Evolutionary conservation across 2,329 filamentous ascomycete species (phyloP).

Genomic region (Penicillium hordei): DNA sequence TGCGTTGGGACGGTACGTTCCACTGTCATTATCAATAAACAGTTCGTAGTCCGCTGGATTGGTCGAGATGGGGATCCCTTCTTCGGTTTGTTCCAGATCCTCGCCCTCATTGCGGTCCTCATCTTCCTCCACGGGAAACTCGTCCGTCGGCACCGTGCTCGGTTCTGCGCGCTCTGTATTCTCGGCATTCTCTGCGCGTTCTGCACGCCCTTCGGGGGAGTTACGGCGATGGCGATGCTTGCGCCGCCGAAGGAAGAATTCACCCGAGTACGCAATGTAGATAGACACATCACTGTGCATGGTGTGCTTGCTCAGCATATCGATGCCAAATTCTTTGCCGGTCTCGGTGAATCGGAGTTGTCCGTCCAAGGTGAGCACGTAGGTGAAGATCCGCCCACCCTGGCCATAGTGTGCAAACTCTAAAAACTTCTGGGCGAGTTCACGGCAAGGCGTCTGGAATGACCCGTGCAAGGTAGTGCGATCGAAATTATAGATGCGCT

Average conservation of each 20-base stretch:
- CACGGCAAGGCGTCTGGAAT: slow-evolving; percentile 65
- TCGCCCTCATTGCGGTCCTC: slow-evolving; percentile 39
- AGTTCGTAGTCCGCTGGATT: slow-evolving; percentile 72
- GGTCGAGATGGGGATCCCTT: slow-evolving; percentile 40
- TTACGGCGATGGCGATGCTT: slow-evolving; percentile 46
- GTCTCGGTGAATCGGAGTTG: slow-evolving; percentile 91
- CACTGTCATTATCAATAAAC: slow-evolving; percentile 91
- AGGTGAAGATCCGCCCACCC: slow-evolving; percentile 85
- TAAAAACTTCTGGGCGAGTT: slow-evolving; percentile 76
- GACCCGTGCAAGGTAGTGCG: slow-evolving; percentile 69
- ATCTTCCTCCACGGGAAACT: slow-evolving; percentile 34
- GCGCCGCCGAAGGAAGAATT: slow-evolving; percentile 82
- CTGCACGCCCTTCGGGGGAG: slow-evolving; percentile 9
- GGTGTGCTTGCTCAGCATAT: slow-evolving; percentile 89
- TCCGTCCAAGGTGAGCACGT: slow-evolving; percentile 83
- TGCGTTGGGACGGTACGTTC: slow-evolving; percentile 87
- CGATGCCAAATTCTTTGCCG: slow-evolving; percentile 91
- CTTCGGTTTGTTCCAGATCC: slow-evolving; percentile 33
- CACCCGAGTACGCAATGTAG: slow-evolving; percentile 88
- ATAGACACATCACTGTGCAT: slow-evolving; percentile 93
- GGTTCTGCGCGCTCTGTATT: background rate
- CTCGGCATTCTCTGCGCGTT: background rate
- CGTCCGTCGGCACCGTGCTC: slow-evolving; percentile 33
- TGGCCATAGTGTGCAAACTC: slow-evolving; percentile 84
- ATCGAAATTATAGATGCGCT: slow-evolving; percentile 85